Percentiles rank a stretch among this genome's conserved stretches.
phyloP scores from a whole-genome alignment of 2,329 filamentous ascomycete genomes.

The Lomentospora prolificans region DNA sequence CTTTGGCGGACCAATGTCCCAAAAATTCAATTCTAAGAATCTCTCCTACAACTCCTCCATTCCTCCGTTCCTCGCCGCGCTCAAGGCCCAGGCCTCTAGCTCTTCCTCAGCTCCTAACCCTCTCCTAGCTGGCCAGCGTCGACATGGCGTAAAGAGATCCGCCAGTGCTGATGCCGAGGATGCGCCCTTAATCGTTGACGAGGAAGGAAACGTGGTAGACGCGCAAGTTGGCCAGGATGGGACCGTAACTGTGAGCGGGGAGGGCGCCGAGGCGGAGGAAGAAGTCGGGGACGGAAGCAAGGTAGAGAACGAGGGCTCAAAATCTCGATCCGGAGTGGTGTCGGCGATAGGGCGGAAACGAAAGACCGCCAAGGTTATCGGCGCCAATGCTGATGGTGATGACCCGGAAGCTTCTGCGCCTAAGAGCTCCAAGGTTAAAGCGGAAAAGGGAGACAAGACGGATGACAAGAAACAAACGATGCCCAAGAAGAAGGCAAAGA shows the following conservation, averaged over 20 bases:
- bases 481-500: slow-evolving; percentile 46
- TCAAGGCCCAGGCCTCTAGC: slow-evolving; percentile 42
- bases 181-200: slow-evolving; percentile 64
- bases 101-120: slow-evolving; percentile 40
- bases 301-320: slow-evolving; percentile 18
- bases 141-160: slow-evolving; percentile 38
- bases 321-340: slow-evolving; percentile 30
- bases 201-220: slow-evolving; percentile 54
- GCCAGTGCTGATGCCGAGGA: slow-evolving; percentile 67
- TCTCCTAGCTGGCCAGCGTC: slow-evolving; percentile 37
- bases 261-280: slow-evolving; percentile 10
- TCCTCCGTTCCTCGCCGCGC: slow-evolving; percentile 50
- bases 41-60: slow-evolving; percentile 53
- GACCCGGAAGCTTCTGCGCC: slow-evolving; percentile 14
- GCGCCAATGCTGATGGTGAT: slow-evolving; percentile 21
- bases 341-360: slow-evolving; percentile 37
- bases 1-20: slow-evolving; percentile 27
- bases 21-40: slow-evolving; percentile 62
- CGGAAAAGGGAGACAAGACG: slow-evolving; percentile 8
- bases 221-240: slow-evolving; percentile 36
- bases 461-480: slow-evolving; percentile 17
- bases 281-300: slow-evolving; percentile 18
- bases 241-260: slow-evolving; percentile 16
- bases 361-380: slow-evolving; percentile 42
- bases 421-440: slow-evolving; percentile 7